A percentile compares a stretch with the other conserved stretches of the same genome.
Evolutionary conservation across 2,329 filamentous ascomycete genomes (phyloP).

Genomic region (Trichoderma cornu-damae): DNA sequence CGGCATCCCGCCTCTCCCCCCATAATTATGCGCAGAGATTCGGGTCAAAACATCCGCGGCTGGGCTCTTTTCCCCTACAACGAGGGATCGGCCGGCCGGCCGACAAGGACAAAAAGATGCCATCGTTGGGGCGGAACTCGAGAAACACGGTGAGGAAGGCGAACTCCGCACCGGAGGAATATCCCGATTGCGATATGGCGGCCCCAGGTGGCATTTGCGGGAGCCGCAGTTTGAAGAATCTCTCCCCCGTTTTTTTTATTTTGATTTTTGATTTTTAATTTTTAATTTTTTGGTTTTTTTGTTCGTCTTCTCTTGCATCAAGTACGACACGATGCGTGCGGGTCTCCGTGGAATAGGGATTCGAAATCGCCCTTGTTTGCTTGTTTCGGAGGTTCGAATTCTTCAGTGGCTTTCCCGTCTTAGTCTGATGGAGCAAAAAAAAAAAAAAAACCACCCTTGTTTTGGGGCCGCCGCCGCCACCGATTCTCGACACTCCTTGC

Average conservation of each 20-base stretch:
- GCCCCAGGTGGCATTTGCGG: slow-evolving; percentile 5
- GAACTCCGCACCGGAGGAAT: slow-evolving; percentile 16
- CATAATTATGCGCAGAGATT: slow-evolving; percentile 4
- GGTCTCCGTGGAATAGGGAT: slow-evolving; percentile 1
- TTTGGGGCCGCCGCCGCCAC: slow-evolving; percentile 8
- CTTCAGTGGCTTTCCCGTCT: too few relatives aligned
- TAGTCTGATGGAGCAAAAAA: slow-evolving; percentile 16
- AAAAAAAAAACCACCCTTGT: too few relatives aligned
- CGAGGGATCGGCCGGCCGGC: slow-evolving; percentile 8
- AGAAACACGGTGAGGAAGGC: slow-evolving; percentile 4
- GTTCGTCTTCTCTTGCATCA: background rate
- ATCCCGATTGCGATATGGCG: slow-evolving; percentile 16
- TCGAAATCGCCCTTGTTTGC: slow-evolving; percentile 1
- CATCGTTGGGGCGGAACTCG: slow-evolving; percentile 4
- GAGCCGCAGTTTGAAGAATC: background rate
- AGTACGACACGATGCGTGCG: background rate
- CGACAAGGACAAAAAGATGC: background rate
- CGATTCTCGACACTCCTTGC: background rate
- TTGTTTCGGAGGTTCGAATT: background rate
- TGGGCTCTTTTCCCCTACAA: slow-evolving; percentile 12
- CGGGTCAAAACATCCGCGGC: background rate
- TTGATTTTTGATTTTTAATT: too few relatives aligned
- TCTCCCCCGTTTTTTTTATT: background rate
- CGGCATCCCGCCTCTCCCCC: slow-evolving; percentile 2
- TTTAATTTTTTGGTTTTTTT: background rate